A percentile compares a stretch with the other conserved stretches of the same genome.
phyloP scores from a whole-genome alignment of 192 early-diverging fungal species.

The Spizellomyces sp. region DNA sequence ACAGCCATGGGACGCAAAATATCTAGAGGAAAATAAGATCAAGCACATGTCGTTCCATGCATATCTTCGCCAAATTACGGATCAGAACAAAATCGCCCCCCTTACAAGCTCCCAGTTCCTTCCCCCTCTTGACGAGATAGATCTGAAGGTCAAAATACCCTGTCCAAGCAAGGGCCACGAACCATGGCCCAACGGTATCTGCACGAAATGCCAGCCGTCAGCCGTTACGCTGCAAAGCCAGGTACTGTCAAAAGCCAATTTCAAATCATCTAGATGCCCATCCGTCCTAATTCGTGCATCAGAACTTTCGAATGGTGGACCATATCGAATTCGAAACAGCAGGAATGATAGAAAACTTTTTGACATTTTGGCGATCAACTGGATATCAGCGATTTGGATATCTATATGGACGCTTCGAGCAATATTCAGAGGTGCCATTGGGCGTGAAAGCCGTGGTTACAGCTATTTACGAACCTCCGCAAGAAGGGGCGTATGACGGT shows the following conservation, averaged over 20 bases:
- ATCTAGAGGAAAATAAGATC: constrained; percentile 87
- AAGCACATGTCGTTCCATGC: constrained; percentile 98
- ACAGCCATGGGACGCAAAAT: constrained; percentile 88
- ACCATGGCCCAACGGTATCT: constrained; percentile 92
- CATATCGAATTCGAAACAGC: constrained; percentile 92
- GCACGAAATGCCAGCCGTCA: constrained; percentile 96
- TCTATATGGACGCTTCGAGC: constrained; percentile 89
- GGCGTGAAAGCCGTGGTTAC: constrained; percentile 96
- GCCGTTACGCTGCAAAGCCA: constrained; percentile 87
- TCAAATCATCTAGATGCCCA: constrained; percentile 17
- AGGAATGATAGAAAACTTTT: constrained; percentile 78
- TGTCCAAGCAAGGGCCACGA: constrained; percentile 79
- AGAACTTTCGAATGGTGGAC: constrained; percentile 93
- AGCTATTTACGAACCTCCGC: constrained; percentile 92
- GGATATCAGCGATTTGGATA: constrained; percentile 93
- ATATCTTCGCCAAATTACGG: constrained; percentile 76
- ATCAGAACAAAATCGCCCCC: constrained; percentile 63
- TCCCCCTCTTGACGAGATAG: constrained; percentile 85
- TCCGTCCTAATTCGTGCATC: not conserved
- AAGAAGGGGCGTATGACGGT: constrained; percentile 76
- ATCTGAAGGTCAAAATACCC: constrained; percentile 75
- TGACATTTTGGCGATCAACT: constrained; percentile 84
- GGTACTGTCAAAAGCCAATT: constrained; percentile 25
- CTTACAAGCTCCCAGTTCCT: constrained; percentile 43
- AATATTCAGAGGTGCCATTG: constrained; percentile 87